These are phyloP conservation scores for Solanum clarkiae DNA, from an alignment of 257 asterid species.

Conservation along the genomic window DNA sequence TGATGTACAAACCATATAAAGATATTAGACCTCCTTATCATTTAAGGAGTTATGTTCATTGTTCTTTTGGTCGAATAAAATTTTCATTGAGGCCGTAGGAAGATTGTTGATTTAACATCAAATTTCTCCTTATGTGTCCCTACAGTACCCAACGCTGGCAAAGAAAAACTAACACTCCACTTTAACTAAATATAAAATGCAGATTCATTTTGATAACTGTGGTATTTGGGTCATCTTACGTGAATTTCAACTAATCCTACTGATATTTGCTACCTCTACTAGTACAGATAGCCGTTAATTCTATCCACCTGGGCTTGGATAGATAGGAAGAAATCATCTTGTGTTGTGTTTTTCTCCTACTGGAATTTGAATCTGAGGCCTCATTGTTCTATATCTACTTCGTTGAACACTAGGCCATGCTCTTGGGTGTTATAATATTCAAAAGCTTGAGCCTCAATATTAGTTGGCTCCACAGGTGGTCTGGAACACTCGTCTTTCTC, in stretches of 20 bases:
- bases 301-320: not conserved
- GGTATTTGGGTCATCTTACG: not conserved
- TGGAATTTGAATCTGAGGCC: not conserved
- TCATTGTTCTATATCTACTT: too few species aligned
- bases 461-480: slow-evolving; percentile 2
- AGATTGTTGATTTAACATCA: not conserved
- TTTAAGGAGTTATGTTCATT: not conserved
- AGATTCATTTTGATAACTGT: not conserved
- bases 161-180: not conserved
- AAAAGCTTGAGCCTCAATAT: slow-evolving; percentile 1
- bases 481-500: slow-evolving; percentile 30
- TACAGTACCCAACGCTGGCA: not conserved
- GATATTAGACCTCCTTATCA: not conserved
- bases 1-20: not conserved
- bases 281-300: not conserved
- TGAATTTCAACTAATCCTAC: not conserved
- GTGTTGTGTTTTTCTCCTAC: not conserved
- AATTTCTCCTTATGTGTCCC: not conserved
- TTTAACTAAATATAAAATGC: not conserved
- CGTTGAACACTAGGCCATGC: too few species aligned
- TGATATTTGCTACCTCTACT: not conserved
- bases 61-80: not conserved
- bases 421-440: not conserved
- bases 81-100: not conserved
- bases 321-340: not conserved